Percentiles rank a stretch among this genome's conserved stretches.
Conservation (phyloP, 208 protist species). For the Spironucleus salmonicida region DNA sequence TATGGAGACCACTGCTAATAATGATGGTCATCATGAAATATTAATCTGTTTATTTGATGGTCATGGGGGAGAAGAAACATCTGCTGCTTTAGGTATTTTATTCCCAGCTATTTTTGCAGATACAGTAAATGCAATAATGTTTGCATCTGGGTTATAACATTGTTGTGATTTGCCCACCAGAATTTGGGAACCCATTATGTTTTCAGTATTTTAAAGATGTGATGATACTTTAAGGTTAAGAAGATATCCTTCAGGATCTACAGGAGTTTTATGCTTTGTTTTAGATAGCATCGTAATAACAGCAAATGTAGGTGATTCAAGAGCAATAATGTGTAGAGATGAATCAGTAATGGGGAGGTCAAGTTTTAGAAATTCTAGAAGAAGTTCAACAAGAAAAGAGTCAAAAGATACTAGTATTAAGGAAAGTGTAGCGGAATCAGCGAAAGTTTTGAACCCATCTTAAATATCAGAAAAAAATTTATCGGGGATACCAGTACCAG, state of each 20-base stretch:
- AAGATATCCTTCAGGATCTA: constrained; percentile 14
- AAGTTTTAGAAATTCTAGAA: too few species aligned
- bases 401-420: too few species aligned
- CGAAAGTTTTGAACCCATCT: too few species aligned
- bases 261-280: constrained; percentile 2
- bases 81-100: not conserved
- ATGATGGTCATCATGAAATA: constrained; percentile 1
- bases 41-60: constrained; percentile 25
- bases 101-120: constrained; percentile 14
- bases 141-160: not conserved
- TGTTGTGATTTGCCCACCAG: not conserved
- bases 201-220: not conserved
- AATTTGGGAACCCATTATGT: not conserved
- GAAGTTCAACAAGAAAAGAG: too few species aligned
- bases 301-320: constrained; percentile 26
- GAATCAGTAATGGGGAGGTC: not conserved
- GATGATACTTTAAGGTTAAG: not conserved
- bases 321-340: not conserved
- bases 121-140: not conserved
- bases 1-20: not conserved
- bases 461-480: too few species aligned
- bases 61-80: constrained; percentile 10
- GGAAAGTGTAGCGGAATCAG: too few species aligned
- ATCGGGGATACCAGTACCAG: too few species aligned
- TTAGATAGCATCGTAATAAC: not conserved